Evolutionary conservation across 345 rosid species (phyloP).

Genomic region (Erysimum cheiranthoides): DNA sequence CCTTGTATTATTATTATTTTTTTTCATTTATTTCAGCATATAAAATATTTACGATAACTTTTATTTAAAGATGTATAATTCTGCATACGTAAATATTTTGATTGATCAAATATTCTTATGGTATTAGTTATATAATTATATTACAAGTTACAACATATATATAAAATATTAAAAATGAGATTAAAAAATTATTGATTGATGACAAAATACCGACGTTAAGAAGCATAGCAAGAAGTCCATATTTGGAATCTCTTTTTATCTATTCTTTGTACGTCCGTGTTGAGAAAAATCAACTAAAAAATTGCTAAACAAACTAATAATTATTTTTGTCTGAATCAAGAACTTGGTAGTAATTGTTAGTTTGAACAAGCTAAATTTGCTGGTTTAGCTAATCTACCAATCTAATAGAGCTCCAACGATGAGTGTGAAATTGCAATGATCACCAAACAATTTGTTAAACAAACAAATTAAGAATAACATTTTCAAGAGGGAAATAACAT

Average conservation of each 20-base stretch:
- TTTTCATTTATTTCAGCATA: neutral
- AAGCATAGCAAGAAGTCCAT: slow-evolving; percentile 24
- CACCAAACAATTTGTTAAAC: no score
- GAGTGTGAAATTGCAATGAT: no score
- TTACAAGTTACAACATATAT: no score
- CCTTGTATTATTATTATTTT: neutral
- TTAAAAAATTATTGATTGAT: slow-evolving; percentile 20
- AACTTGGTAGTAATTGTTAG: neutral
- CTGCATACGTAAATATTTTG: no score
- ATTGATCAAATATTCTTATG: no score
- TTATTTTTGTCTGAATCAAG: slow-evolving; percentile 34
- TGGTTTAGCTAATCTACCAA: slow-evolving; percentile 78
- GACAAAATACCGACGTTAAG: slow-evolving; percentile 15
- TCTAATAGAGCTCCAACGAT: slow-evolving; percentile 65
- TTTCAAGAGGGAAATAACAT: no score
- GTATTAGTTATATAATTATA: no score
- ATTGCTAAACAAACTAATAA: neutral
- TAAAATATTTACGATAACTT: neutral
- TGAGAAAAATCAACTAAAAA: slow-evolving; percentile 29
- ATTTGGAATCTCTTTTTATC: neutral
- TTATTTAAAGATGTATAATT: no score
- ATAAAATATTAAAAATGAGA: neutral
- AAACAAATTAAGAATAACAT: no score
- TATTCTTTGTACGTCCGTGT: neutral
- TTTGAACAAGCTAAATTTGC: slow-evolving; percentile 46